Conservation (phyloP, 352 stramenopile genomes). For the Phytophthora sansomeana region DNA sequence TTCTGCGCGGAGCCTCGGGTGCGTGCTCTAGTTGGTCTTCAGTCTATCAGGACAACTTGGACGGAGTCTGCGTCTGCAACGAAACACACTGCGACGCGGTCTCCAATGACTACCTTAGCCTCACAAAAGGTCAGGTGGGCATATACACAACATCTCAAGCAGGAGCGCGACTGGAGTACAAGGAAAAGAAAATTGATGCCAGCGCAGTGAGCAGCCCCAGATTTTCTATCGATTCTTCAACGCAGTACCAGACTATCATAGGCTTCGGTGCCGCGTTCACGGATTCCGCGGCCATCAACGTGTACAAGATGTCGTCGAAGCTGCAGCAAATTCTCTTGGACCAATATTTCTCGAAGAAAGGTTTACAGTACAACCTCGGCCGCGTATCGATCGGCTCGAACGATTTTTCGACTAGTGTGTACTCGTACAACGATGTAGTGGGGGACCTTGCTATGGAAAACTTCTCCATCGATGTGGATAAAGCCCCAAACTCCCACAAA, state of each 20-base stretch:
- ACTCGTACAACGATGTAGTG: slow-evolving; percentile 50
- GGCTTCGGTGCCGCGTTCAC: slow-evolving; percentile 89
- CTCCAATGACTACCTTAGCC: slow-evolving; percentile 29
- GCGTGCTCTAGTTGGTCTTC: slow-evolving; percentile 71
- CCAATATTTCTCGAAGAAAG: slow-evolving; percentile 66
- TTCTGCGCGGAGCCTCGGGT: slow-evolving; percentile 17
- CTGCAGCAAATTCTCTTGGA: slow-evolving; percentile 69
- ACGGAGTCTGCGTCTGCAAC: slow-evolving; percentile 65
- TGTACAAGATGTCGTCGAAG: slow-evolving; percentile 60
- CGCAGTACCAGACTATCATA: slow-evolving; percentile 68
- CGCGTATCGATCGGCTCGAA: slow-evolving; percentile 80
- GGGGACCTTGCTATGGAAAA: slow-evolving; percentile 54
- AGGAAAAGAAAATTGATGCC: slow-evolving; percentile 22
- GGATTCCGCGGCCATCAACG: slow-evolving; percentile 74
- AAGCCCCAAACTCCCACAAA: slow-evolving; percentile 57
- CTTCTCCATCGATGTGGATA: slow-evolving; percentile 82
- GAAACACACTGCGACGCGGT: slow-evolving; percentile 40
- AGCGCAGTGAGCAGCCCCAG: slow-evolving; percentile 11
- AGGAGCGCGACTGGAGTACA: slow-evolving; percentile 52
- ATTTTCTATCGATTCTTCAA: slow-evolving; percentile 38
- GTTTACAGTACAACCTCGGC: slow-evolving; percentile 74
- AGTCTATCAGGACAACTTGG: slow-evolving; percentile 46
- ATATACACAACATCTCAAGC: slow-evolving; percentile 56
- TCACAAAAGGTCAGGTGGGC: slow-evolving; percentile 35
- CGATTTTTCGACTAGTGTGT: slow-evolving; percentile 77